These are phyloP conservation scores for Paramecium tetraurelia DNA, from an alignment of 73 alveolate genomes.

Conservation along the genomic window DNA sequence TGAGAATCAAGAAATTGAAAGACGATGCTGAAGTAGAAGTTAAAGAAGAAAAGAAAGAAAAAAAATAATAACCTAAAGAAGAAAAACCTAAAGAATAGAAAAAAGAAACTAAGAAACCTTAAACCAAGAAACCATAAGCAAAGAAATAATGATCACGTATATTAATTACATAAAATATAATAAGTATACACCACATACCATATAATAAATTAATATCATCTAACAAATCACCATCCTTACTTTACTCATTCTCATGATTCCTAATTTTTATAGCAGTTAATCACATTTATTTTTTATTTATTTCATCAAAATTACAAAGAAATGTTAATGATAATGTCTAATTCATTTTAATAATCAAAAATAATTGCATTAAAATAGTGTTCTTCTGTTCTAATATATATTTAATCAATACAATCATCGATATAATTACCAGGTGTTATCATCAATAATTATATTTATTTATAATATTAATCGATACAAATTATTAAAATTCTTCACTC, in stretches of 20 bases:
- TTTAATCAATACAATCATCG: too few relatives aligned
- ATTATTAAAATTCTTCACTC: not conserved
- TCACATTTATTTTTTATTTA: too few relatives aligned
- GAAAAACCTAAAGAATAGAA: not conserved
- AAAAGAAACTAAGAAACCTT: not conserved
- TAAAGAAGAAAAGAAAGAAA: constrained; percentile 47
- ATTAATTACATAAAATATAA: not conserved
- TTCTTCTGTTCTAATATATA: too few relatives aligned
- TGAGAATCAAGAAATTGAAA: constrained; percentile 75
- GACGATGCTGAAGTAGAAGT: constrained; percentile 78
- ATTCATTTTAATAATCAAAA: too few relatives aligned
- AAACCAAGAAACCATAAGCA: not conserved
- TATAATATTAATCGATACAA: not conserved
- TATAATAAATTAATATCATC: not conserved
- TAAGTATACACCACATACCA: not conserved
- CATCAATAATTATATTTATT: not conserved
- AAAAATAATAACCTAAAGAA: not conserved
- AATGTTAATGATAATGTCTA: not conserved
- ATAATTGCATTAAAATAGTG: too few relatives aligned
- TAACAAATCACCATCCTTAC: not conserved
- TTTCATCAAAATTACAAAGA: not conserved
- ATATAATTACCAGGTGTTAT: not conserved
- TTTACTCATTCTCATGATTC: not conserved
- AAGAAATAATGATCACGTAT: constrained; percentile 26
- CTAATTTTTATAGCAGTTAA: too few relatives aligned